Base-by-base conservation (phyloP, 2,329 filamentous ascomycete genomes). In the Neurospora sp. region DNA sequence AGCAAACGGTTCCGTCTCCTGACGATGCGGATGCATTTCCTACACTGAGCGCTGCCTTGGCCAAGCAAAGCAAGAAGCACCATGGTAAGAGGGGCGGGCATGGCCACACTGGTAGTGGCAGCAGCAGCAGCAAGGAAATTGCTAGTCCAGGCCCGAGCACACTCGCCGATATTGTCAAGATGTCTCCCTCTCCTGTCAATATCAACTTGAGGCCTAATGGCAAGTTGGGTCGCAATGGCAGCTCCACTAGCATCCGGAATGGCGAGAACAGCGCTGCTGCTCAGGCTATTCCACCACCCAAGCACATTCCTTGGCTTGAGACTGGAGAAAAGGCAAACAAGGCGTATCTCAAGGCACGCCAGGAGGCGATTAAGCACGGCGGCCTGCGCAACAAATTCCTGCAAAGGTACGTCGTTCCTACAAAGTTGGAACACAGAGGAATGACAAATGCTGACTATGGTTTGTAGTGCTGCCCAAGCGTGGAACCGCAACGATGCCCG, bases 401-500 rank as follows among this genome's bases (percentile, higher is more conserved):
- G 69, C 95, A 97, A 80, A 97, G 93, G 93, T 95, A 82, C 76
- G 82, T 78, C 17, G 19, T 39, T 43, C 17, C 15, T 23, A 23
- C 1, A 36, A 40, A 11, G 8, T 23, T 8, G 23, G 5, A 23
- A 17, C 17, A 4, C 13, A 36, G 19, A 19, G 19, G 11, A 17
- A 46, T 13, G 38, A 39, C 23, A 52, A 67, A 67, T 68, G 38
- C 71, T 76, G 62, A 75, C 69, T 71, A 43, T 71, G 66, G 11
- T 10, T 13, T 71, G 58, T 73, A 96, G 94, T 80, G 96, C 96
- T 74, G 95, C 95, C 9, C 95, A 98, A 85, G 96, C 96, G 28
- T 99, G 96, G 95, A 97, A 98, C 79, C 91, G 96, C 70, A 98
- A 97, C 77, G 96, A 99, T 79, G 95, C 96, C 52, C 90, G 96